These are phyloP conservation scores for Calonectria crousiana DNA, from an alignment of 2,329 filamentous ascomycete species.

Conservation along the genomic window DNA sequence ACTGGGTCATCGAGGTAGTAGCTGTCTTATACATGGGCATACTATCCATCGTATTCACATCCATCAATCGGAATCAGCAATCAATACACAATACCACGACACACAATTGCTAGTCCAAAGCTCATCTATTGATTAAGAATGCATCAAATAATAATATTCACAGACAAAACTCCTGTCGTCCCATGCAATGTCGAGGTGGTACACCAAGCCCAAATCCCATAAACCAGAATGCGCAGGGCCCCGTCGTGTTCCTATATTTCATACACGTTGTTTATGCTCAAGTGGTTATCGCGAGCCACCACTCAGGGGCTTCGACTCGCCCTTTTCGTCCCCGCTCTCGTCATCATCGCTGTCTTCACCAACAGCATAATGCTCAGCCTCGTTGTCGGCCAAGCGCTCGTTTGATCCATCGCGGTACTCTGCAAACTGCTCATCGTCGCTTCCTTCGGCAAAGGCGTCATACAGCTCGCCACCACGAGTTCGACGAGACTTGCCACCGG, in stretches of 20 bases:
- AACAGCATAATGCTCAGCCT: conserved; percentile 63
- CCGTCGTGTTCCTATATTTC: conserved; percentile 13
- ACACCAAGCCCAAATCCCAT: conserved; percentile 17
- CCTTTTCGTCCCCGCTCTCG: conserved; percentile 41
- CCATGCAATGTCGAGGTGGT: conserved; percentile 36
- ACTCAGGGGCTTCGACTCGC: conserved; percentile 41
- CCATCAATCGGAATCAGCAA: neutral
- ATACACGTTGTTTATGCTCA: neutral
- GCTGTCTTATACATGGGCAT: neutral
- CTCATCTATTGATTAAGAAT: conserved; percentile 24
- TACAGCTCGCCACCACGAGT: conserved; percentile 89
- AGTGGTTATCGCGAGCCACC: conserved; percentile 26
- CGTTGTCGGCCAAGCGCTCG: conserved; percentile 48
- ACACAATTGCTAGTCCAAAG: neutral
- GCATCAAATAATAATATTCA: conserved; percentile 28
- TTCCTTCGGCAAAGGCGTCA: conserved; percentile 94
- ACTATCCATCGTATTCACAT: neutral
- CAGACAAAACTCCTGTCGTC: conserved; percentile 38
- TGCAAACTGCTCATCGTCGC: conserved; percentile 72
- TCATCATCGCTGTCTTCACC: conserved; percentile 59
- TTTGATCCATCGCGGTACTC: conserved; percentile 56
- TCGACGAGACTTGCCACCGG: conserved; percentile 60
- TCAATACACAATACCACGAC: neutral
- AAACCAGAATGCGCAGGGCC: conserved; percentile 14
- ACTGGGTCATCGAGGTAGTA: neutral